Base-by-base conservation (phyloP, 2,329 filamentous ascomycete species). In the Hortaea sp. region DNA sequence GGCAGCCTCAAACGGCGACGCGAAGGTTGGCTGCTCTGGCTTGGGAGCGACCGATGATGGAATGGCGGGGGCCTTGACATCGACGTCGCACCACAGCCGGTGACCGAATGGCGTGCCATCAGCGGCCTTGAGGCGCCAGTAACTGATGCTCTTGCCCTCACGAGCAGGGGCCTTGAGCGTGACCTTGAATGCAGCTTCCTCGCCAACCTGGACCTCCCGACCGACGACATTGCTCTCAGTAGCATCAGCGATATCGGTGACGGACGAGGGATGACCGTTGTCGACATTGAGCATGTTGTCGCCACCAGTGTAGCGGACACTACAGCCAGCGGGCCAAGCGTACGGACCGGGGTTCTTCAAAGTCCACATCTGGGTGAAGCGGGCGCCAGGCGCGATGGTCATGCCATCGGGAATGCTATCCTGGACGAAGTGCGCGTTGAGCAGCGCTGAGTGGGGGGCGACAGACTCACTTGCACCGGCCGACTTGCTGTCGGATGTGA, bases 281-380 rank as follows among this genome's bases (percentile, higher is more conserved):
- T 95, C 86, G 45, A 95, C 77, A 55, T 89, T 85, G 57, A 94
- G 87, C 92, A 98, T 97, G 69, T 90, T 88, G 66, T 97, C 90
- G 43, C 92, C 92, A 48, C 90, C 88, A 49, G 94, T 84, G 61
- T 89, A 95, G 67, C 85, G 87, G 57, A 97, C 85, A 47, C 82
- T 84, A 73, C 88, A 94, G 51, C 89, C 92, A 46, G 82, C 79
- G 34, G 92, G 92, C 92, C 92, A 98, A 9, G 81, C 67, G 42
- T 74, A 69, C 7, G 79, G 78, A 29, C 92, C 90, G 13, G 84
- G 82, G 63, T 98, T 98, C 60, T 82, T 82, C 37, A 98, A 76
- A 44, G 85, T 84, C 92, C 92, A 98, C 1, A 85, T 87, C 67
- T 98, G 89, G 57, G 85, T 79, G 61, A 98, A 95, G 30, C 82